Percentiles rank a stretch among this genome's conserved stretches.
Evolutionary conservation across 495 filamentous ascomycete genomes (phyloP).

Genomic region (Cercophora samala): DNA sequence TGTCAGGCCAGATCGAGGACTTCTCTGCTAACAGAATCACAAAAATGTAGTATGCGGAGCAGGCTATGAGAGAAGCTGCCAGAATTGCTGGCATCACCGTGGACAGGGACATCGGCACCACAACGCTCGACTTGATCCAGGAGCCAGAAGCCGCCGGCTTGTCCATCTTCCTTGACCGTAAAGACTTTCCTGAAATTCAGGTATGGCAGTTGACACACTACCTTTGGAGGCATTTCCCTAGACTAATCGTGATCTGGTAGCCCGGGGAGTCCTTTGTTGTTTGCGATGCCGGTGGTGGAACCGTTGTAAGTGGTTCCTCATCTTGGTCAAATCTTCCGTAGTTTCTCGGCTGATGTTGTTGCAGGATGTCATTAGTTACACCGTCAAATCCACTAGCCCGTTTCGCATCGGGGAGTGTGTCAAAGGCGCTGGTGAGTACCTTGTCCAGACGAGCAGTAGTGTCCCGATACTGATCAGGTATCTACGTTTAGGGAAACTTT

Average conservation of each 20-base stretch:
- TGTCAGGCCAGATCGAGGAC: too few species aligned
- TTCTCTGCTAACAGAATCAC: too few species aligned
- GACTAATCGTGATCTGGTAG: background rate
- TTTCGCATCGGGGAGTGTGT: slow-evolving; percentile 23
- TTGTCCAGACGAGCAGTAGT: background rate
- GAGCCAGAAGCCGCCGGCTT: slow-evolving; percentile 32
- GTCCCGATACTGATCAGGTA: background rate
- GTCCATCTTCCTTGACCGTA: slow-evolving; percentile 20
- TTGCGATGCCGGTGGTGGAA: slow-evolving; percentile 32
- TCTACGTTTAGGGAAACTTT: slow-evolving; percentile 10
- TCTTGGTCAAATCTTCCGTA: background rate
- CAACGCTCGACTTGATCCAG: slow-evolving; percentile 24
- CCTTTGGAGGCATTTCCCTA: too few species aligned
- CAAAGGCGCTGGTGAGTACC: slow-evolving; percentile 24
- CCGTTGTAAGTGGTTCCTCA: slow-evolving; percentile 20
- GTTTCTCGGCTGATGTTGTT: background rate
- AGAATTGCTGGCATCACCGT: slow-evolving; percentile 21
- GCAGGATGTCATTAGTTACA: slow-evolving; percentile 30
- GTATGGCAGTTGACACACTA: too few species aligned
- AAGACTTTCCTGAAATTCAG: slow-evolving; percentile 10
- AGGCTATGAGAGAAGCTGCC: slow-evolving; percentile 25
- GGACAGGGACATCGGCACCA: slow-evolving; percentile 21
- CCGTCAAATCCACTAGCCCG: slow-evolving; percentile 11
- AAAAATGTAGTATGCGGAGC: slow-evolving; percentile 18
- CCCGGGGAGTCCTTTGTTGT: slow-evolving; percentile 23